phyloP scores from a whole-genome alignment of 768 basidiomycete species.

The Amanita brunnescens region DNA sequence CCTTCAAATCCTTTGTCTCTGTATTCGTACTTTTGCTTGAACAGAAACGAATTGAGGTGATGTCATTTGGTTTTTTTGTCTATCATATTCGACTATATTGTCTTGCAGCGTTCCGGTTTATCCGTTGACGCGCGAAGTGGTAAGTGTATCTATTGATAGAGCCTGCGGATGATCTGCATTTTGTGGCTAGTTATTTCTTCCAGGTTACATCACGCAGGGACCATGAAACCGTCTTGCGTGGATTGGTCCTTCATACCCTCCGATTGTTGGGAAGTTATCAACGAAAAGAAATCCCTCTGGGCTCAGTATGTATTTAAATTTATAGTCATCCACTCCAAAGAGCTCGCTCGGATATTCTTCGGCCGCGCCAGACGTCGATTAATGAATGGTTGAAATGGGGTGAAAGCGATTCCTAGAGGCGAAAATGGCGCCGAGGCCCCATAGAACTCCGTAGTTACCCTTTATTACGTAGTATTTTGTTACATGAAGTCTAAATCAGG shows the following conservation, averaged over 20 bases:
- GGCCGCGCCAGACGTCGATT: slow-evolving; percentile 36
- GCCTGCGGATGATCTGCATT: not conserved
- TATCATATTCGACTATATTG: not conserved
- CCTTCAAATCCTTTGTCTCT: slow-evolving; percentile 62
- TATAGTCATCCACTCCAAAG: slow-evolving; percentile 23
- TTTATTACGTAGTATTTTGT: slow-evolving; percentile 17
- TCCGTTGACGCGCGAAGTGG: slow-evolving; percentile 64
- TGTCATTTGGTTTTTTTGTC: not conserved
- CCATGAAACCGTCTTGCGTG: slow-evolving; percentile 62
- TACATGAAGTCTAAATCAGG: slow-evolving; percentile 20
- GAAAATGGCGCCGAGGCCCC: slow-evolving; percentile 66
- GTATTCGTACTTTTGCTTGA: slow-evolving; percentile 77
- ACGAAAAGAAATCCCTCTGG: slow-evolving; percentile 45
- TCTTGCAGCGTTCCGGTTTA: slow-evolving; percentile 58
- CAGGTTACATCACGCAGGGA: slow-evolving; percentile 35
- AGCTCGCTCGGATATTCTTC: slow-evolving; percentile 65
- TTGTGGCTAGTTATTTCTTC: not conserved
- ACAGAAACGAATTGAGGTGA: slow-evolving; percentile 64
- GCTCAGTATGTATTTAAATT: slow-evolving; percentile 36
- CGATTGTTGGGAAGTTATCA: slow-evolving; percentile 53
- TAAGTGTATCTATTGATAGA: slow-evolving; percentile 21
- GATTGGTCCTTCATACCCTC: slow-evolving; percentile 63
- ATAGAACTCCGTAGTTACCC: slow-evolving; percentile 12
- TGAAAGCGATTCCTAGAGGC: slow-evolving; percentile 37
- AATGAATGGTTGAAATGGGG: slow-evolving; percentile 59